Base-by-base conservation (phyloP, 257 asterid genomes). In the Fraxinus pennsylvanica region DNA sequence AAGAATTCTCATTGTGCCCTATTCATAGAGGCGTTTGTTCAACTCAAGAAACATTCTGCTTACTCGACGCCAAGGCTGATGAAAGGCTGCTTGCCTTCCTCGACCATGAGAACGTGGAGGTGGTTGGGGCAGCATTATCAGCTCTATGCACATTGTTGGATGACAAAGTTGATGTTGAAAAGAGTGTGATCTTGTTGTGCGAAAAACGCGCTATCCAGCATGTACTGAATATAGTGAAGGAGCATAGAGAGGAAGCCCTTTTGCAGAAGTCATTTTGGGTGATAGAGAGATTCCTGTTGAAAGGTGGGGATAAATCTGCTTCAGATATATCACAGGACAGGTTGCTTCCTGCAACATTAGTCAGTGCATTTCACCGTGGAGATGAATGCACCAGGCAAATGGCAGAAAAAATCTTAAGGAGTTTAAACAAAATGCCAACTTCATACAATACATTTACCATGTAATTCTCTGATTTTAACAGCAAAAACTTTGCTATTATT, bases 11-110 rank as follows among this genome's bases (percentile, higher is more conserved):
- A 21, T 43, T 87, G 21, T 93, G 98, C 78, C 91, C 94, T 13
- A 72, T 91, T 50, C 98, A 91, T 21, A 81, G 94, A 78, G 98
- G 98, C n/a, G 77, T 85, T 36, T 93, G 98, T 82, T 91, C 97
- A 19, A 80, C 96, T 63, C 85, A 85, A 78, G 90, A 86, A 4
- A 91, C 96, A 0, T 93, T 93, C 84, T 93, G 98, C 79, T 80
- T 93, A 81, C 76, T 93, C 6, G 90, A 91, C 19, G 94, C 93
- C 2, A 89, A 86, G 79, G 92, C 96, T 21, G 83, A 91, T 75
- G 94, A 91, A 75, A 87, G 90, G 81, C 83, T 93, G 71, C 79
- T 91, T 61, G 80, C 87, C 32, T 85, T 89, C 57, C 83, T 93
- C 82, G 94, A 90, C 75, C 92, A 91, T 35, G 97, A 90, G 43